Base-by-base conservation (phyloP, 495 filamentous ascomycete genomes). In the Monascus purpureus region DNA sequence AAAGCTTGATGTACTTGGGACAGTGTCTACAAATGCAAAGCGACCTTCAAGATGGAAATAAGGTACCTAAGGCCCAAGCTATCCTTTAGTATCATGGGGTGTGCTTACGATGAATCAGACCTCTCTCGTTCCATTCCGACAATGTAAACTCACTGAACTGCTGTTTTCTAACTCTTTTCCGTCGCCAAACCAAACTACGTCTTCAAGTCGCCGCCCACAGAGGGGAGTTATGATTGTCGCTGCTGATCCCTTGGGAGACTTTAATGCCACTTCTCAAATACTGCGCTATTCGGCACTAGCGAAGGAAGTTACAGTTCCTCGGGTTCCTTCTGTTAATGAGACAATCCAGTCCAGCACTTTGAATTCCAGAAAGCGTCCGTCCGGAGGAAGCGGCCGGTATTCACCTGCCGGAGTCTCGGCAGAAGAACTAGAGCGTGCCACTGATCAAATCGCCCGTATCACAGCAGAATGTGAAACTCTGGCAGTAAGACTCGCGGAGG, bases 21-120 rank as follows among this genome's bases (percentile, higher is more conserved):
- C 92, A 96, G 49, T 96, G 92, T 50, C 63, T 97, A 42, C 90
- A 97, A 51, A 83, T 94, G 75, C 92, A 95, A 54, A 84, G 76
- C 37, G 80, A 84, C 42, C 63, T 76, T 24, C 76, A 72, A 22
- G 73, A 73, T 37, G 73, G 74, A 31, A 70, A 70, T 34, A 90
- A 84, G 72, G 82, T 85, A 68, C 16, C n/a, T n/a, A n/a, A n/a
- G n/a, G n/a, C n/a, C n/a, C n/a, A n/a, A n/a, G n/a, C n/a, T n/a
- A n/a, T n/a, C n/a, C n/a, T n/a, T n/a, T n/a, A n/a, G n/a, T n/a
- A n/a, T n/a, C n/a, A n/a, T n/a, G n/a, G n/a, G n/a, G n/a, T n/a
- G n/a, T n/a, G n/a, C n/a, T n/a, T n/a, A n/a, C n/a, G n/a, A n/a
- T n/a, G n/a, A n/a, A 15, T 31, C 28, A 79, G 75, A 72, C 77